Percentiles rank a stretch among this genome's conserved stretches.
Evolutionary conservation across 768 basidiomycete genomes (phyloP).

Genomic region (Fomitopsis serialis): DNA sequence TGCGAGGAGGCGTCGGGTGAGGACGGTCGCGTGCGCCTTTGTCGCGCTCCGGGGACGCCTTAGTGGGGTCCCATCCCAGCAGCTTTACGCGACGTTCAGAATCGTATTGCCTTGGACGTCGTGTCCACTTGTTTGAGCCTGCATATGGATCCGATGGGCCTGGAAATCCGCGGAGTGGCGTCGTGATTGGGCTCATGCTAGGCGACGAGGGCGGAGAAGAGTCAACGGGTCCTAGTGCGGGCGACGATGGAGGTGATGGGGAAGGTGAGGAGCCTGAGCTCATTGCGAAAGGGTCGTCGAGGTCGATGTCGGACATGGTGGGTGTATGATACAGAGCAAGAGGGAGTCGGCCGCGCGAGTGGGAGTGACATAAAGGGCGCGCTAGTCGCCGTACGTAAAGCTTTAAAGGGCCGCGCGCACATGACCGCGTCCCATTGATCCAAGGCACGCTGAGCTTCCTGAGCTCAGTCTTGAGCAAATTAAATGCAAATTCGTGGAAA

Average conservation of each 20-base stretch:
- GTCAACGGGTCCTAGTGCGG: slow-evolving; percentile 37
- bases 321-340: neutral
- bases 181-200: slow-evolving; percentile 19
- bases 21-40: neutral
- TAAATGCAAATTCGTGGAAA: too few species aligned
- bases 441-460: too few species aligned
- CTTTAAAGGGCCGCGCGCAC: too few species aligned
- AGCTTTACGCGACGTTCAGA: slow-evolving; percentile 25
- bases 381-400: too few species aligned
- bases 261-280: slow-evolving; percentile 4
- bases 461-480: too few species aligned
- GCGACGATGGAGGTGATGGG: slow-evolving; percentile 31
- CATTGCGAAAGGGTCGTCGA: neutral
- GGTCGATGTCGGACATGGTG: slow-evolving; percentile 2
- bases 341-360: neutral
- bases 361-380: too few species aligned
- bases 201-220: slow-evolving; percentile 35
- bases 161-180: slow-evolving; percentile 26
- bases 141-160: slow-evolving; percentile 46
- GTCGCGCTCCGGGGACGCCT: slow-evolving; percentile 3
- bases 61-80: slow-evolving; percentile 15
- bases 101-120: slow-evolving; percentile 34
- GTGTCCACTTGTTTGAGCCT: slow-evolving; percentile 46
- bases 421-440: too few species aligned
- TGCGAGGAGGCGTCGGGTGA: neutral